Conservation (phyloP, 176 grass and related monocot species). For the Thalia dealbata region DNA sequence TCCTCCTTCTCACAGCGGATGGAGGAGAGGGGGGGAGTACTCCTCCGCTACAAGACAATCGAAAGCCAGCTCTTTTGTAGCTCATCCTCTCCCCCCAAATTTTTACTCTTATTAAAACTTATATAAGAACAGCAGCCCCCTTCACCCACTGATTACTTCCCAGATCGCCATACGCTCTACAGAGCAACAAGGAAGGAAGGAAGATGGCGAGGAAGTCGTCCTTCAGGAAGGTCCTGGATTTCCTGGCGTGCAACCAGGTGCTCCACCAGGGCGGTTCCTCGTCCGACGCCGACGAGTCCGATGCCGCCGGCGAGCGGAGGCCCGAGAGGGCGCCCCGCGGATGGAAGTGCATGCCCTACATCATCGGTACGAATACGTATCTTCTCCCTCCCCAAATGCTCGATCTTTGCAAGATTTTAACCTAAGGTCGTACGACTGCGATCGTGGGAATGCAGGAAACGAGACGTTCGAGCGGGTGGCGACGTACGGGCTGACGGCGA, state of each 20-base stretch:
- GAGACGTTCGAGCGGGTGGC: slow-evolving; percentile 36
- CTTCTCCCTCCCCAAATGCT: too few species aligned
- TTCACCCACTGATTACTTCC: too few species aligned
- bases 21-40: too few species aligned
- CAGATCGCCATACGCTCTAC: too few species aligned
- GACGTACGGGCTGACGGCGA: slow-evolving; percentile 32
- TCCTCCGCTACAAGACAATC: too few species aligned
- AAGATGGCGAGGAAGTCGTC: not conserved
- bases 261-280: not conserved
- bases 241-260: not conserved
- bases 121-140: too few species aligned
- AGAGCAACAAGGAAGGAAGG: not conserved
- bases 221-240: not conserved
- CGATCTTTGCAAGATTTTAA: not conserved
- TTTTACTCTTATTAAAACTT: too few species aligned
- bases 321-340: slow-evolving; percentile 15
- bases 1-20: too few species aligned
- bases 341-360: slow-evolving; percentile 44
- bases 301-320: not conserved
- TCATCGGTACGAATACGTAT: slow-evolving; percentile 40
- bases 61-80: too few species aligned
- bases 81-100: too few species aligned
- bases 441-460: not conserved
- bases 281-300: not conserved
- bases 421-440: too few species aligned